These are phyloP conservation scores for Teunomyces gatunensis DNA, from an alignment of 805 yeast genomes.

Conservation along the genomic window DNA sequence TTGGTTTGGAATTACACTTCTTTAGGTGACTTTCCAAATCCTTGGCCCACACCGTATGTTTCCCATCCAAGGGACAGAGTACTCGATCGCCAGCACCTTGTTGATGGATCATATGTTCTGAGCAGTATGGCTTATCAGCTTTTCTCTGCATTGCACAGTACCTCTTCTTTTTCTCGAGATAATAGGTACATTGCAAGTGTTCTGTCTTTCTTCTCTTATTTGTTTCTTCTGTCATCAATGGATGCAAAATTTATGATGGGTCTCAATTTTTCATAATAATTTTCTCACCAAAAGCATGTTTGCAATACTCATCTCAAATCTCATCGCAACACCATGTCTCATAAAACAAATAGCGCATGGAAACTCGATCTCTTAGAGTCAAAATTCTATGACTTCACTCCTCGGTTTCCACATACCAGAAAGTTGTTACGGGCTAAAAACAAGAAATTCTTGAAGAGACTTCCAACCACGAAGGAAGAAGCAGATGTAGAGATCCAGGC, in stretches of 20 bases:
- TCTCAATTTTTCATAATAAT: background rate
- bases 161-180: conserved; percentile 49
- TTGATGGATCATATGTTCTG: conserved; percentile 50
- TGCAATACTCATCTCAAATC: conserved; percentile 6
- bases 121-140: conserved; percentile 50
- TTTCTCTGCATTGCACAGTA: conserved; percentile 62
- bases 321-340: conserved; percentile 4
- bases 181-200: conserved; percentile 43
- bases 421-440: conserved; percentile 45
- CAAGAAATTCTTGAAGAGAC: conserved; percentile 39
- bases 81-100: conserved; percentile 40
- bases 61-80: conserved; percentile 74
- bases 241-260: background rate
- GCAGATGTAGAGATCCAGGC: conserved; percentile 45
- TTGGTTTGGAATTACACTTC: conserved; percentile 55
- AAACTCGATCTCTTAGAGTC: conserved; percentile 56
- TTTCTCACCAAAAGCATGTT: background rate
- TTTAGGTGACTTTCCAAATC: conserved; percentile 54
- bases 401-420: conserved; percentile 51
- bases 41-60: conserved; percentile 68
- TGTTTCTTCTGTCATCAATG: conserved; percentile 1
- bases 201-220: conserved; percentile 8
- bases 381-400: conserved; percentile 39
- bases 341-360: conserved; percentile 44
- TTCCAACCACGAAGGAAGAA: conserved; percentile 40